Base-by-base conservation (phyloP, 352 stramenopile species). In the Peronospora tabacina region DNA sequence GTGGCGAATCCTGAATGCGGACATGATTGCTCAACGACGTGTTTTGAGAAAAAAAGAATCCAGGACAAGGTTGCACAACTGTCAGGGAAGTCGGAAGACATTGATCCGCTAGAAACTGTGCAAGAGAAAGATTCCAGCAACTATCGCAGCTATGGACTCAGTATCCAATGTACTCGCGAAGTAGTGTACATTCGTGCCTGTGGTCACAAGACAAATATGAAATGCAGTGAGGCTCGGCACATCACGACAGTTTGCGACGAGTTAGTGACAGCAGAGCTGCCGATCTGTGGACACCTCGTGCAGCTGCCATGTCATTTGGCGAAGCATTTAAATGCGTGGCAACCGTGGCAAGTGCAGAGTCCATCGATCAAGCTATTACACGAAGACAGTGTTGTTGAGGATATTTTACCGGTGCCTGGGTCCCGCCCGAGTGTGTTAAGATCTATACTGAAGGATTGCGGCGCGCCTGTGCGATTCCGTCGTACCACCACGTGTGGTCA, bases 1-100 rank as follows among this genome's bases (percentile, higher is more conserved):
- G 58, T 86, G 26, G 10, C 48, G 3, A 84, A 90, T 46, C 79
- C 77, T 0, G 70, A 87, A 42, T 94, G 83, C 49, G 81, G 83
- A 0, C 83, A 92, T 50, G 45, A 68, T 19, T 72, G 66, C 32
- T 51, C 58, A 2, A 74, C 71, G 7, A 80, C 71, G 10, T 92
- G 83, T 33, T 72, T 48, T 16, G 66, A 84, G 32, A 40, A 40
- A 11, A 48, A 48, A 9, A n/a, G 29, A 16, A 29, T 63, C 11
- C 8, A 13, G 5, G 33, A 49, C 4, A 64, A 65, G 20, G 44
- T 72, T 1, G 20, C 20, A 0, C 50, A 44, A 42, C 28, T 13
- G 6, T 58, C 20, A 0, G 8, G 8, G 4, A 17, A 50, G 16
- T 12, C 13, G 4, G 36, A 55, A 17, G 52, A 58, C 15, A 20